Conservation (phyloP, 306 rosid genomes). For the Bauhinia variegata region DNA sequence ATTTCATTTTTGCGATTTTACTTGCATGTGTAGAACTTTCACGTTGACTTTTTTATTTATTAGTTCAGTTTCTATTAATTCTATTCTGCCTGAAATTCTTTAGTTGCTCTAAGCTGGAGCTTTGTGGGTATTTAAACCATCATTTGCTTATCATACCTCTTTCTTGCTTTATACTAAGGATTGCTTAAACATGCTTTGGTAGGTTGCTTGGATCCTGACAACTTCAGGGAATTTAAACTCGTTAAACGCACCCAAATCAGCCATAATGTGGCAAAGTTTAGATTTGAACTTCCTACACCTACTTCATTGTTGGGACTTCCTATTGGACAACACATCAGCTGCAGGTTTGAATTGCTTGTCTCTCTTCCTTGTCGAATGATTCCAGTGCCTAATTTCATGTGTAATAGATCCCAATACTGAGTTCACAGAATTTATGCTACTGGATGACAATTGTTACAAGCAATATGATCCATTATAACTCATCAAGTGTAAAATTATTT, state of each 20-base stretch:
- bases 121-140: background rate
- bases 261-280: conserved; percentile 85
- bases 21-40: background rate
- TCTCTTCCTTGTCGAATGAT: conserved; percentile 21
- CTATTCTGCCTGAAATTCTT: background rate
- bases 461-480: conserved; percentile 3
- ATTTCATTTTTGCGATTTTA: background rate
- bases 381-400: conserved; percentile 13
- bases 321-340: conserved; percentile 85
- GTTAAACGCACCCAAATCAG: conserved; percentile 69
- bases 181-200: conserved; percentile 16
- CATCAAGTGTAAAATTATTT: conserved; percentile 5
- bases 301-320: conserved; percentile 81
- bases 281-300: conserved; percentile 63
- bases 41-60: background rate
- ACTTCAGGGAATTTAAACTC: conserved; percentile 71
- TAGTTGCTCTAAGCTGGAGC: background rate
- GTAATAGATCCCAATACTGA: background rate
- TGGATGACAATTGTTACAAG: background rate
- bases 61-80: background rate
- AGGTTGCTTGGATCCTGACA: conserved; percentile 77
- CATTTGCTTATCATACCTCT: conserved; percentile 1
- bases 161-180: background rate
- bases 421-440: background rate
- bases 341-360: conserved; percentile 58